These are phyloP conservation scores for Anisogramma anomala DNA, from an alignment of 2,329 filamentous ascomycete genomes.

Conservation along the genomic window DNA sequence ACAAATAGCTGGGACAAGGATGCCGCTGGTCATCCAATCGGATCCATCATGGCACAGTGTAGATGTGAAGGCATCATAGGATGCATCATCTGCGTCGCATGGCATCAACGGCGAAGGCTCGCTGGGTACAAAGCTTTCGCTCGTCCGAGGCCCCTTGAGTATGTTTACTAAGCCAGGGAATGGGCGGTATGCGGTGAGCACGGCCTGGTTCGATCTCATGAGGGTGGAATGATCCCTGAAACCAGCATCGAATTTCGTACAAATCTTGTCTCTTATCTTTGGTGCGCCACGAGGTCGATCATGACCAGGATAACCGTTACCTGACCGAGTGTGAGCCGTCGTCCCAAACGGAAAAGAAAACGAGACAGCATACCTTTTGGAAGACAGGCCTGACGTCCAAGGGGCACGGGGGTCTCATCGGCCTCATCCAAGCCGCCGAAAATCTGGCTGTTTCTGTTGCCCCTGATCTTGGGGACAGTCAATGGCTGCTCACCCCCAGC, in stretches of 20 bases:
- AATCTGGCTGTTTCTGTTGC: slow-evolving; percentile 5
- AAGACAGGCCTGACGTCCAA: slow-evolving; percentile 5
- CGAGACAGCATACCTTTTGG: not conserved
- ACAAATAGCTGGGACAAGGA: slow-evolving; percentile 4
- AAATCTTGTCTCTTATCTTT: slow-evolving; percentile 1
- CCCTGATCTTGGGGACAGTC: slow-evolving; percentile 27
- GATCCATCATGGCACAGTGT: not conserved
- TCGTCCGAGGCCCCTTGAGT: slow-evolving; percentile 6
- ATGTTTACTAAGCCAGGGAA: slow-evolving; percentile 9
- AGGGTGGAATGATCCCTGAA: slow-evolving; percentile 8
- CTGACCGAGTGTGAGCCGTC: not conserved
- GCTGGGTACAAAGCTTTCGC: not conserved
- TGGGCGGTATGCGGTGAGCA: slow-evolving; percentile 2
- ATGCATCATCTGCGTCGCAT: not conserved
- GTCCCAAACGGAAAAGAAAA: not conserved
- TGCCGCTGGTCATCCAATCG: not conserved
- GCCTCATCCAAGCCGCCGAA: slow-evolving; percentile 1
- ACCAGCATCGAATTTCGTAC: slow-evolving; percentile 3
- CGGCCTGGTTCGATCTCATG: slow-evolving; percentile 1
- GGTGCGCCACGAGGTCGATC: not conserved
- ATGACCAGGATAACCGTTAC: not conserved
- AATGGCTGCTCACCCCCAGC: slow-evolving; percentile 19
- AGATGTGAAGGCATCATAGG: slow-evolving; percentile 3
- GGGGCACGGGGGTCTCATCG: slow-evolving; percentile 3
- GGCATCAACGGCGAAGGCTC: not conserved